phyloP scores from a whole-genome alignment of 108 stramenopile genomes.

The Conticribra guillardii region DNA sequence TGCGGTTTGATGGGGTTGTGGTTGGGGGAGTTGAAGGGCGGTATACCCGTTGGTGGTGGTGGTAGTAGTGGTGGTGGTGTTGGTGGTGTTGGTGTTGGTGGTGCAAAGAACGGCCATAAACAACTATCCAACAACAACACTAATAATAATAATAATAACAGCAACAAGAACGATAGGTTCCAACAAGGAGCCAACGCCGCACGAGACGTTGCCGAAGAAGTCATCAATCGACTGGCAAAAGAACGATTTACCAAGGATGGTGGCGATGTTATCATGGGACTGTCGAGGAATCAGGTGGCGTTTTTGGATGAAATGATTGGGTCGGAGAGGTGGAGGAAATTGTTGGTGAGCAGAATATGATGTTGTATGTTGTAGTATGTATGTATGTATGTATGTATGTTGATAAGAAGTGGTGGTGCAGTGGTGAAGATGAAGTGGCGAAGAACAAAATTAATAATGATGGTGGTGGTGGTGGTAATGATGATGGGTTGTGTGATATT shows the following conservation, averaged over 20 bases:
- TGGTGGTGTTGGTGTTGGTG: conserved; percentile 4
- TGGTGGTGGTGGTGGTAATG: too few species aligned
- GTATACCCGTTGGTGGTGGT: neutral
- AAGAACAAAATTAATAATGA: too few species aligned
- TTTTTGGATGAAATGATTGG: conserved; percentile 90
- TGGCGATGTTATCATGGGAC: conserved; percentile 71
- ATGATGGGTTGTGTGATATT: too few species aligned
- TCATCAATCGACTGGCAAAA: conserved; percentile 66
- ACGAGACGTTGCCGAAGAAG: conserved; percentile 66
- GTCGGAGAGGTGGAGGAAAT: conserved; percentile 74
- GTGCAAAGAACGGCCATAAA: neutral
- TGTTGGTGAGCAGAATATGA: conserved; percentile 38
- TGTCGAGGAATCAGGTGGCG: conserved; percentile 67
- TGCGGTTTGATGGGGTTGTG: conserved; percentile 80
- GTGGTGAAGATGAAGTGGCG: too few species aligned
- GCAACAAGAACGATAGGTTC: neutral
- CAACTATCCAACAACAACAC: conserved; percentile 2
- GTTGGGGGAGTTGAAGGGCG: conserved; percentile 66
- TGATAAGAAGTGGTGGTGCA: too few species aligned
- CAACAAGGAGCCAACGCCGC: conserved; percentile 56
- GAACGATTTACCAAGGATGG: conserved; percentile 77
- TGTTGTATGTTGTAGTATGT: neutral
- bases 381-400: too few species aligned
- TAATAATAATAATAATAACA: conserved; percentile 12
- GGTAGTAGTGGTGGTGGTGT: conserved; percentile 13